A percentile compares a stretch with the other conserved stretches of the same genome.
Conservation (phyloP, 2,329 filamentous ascomycete genomes). For the Shiraia sp. region DNA sequence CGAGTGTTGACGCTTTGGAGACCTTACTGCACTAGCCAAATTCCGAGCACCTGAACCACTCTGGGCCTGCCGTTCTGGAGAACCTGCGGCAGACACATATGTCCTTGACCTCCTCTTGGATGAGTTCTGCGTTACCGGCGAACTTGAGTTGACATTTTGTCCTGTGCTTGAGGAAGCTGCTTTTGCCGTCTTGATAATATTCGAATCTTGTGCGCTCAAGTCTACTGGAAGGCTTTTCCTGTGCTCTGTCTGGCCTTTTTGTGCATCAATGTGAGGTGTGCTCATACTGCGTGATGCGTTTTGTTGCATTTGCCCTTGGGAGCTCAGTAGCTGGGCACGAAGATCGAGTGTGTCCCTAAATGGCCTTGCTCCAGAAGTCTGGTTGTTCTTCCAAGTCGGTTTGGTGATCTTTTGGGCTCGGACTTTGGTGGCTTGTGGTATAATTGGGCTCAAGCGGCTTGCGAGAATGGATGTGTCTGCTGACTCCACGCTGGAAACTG, state of each 20-base stretch:
- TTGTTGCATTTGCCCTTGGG: background rate
- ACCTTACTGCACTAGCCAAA: conserved; percentile 36
- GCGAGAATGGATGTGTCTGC: conserved; percentile 48
- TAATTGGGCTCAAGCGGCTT: conserved; percentile 41
- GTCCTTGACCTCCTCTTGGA: conserved; percentile 35
- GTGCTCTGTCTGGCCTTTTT: background rate
- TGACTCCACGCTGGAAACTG: conserved; percentile 47
- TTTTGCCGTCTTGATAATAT: conserved; percentile 40
- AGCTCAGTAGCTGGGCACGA: conserved; percentile 17
- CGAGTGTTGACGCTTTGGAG: conserved; percentile 45
- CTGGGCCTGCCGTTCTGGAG: conserved; percentile 38
- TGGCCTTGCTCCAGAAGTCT: conserved; percentile 36
- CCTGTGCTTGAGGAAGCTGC: conserved; percentile 40
- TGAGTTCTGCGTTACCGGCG: conserved; percentile 28
- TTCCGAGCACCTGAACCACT: conserved; percentile 35
- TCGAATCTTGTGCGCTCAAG: conserved; percentile 22
- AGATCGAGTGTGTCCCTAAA: conserved; percentile 28
- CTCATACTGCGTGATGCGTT: conserved; percentile 1
- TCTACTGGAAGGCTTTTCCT: conserved; percentile 7
- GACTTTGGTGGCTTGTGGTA: conserved; percentile 24
- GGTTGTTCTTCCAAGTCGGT: conserved; percentile 40
- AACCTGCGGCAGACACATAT: conserved; percentile 46
- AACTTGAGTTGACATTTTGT: conserved; percentile 33
- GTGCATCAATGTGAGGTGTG: background rate
- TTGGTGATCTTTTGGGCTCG: conserved; percentile 43